Conservation (phyloP, 164 flowering plant species). For the Nelumbo lutea region DNA sequence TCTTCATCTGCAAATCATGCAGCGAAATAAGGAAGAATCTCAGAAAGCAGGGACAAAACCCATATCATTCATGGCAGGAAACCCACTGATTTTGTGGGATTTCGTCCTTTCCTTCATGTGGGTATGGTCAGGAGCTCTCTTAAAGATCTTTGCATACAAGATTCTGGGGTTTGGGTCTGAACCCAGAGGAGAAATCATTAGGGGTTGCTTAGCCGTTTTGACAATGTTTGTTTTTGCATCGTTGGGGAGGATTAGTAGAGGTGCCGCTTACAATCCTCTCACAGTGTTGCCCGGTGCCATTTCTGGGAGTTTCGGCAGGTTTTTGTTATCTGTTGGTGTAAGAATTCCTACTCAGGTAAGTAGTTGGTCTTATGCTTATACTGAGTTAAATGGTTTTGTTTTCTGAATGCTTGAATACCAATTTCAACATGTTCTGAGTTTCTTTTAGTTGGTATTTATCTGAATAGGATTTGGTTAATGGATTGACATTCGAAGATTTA, state of each 20-base stretch:
- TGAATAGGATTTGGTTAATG: background rate
- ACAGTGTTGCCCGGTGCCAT: slow-evolving; percentile 44
- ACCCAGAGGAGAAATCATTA: slow-evolving; percentile 40
- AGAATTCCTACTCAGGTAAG: slow-evolving; percentile 76
- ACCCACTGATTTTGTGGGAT: slow-evolving; percentile 36
- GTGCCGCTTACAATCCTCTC: slow-evolving; percentile 67
- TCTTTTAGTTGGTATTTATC: background rate
- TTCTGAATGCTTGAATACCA: background rate
- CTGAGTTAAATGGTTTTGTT: background rate
- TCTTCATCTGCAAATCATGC: background rate
- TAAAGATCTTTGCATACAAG: slow-evolving; percentile 40
- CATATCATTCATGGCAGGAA: slow-evolving; percentile 12
- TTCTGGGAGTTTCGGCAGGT: slow-evolving; percentile 48
- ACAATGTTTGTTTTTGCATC: slow-evolving; percentile 67
- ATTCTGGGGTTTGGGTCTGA: slow-evolving; percentile 40
- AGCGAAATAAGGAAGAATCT: background rate
- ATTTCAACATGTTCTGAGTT: background rate
- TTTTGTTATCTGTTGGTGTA: slow-evolving; percentile 44
- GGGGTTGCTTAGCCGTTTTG: slow-evolving; percentile 27
- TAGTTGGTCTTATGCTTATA: background rate
- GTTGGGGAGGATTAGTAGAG: slow-evolving; percentile 41
- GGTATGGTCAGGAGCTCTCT: slow-evolving; percentile 63
- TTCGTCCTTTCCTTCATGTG: slow-evolving; percentile 62
- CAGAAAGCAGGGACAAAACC: background rate
- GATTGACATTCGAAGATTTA: too few species aligned